Evolutionary conservation across 805 yeast genomes (phyloP).

Genomic region (Komagataella populi): DNA sequence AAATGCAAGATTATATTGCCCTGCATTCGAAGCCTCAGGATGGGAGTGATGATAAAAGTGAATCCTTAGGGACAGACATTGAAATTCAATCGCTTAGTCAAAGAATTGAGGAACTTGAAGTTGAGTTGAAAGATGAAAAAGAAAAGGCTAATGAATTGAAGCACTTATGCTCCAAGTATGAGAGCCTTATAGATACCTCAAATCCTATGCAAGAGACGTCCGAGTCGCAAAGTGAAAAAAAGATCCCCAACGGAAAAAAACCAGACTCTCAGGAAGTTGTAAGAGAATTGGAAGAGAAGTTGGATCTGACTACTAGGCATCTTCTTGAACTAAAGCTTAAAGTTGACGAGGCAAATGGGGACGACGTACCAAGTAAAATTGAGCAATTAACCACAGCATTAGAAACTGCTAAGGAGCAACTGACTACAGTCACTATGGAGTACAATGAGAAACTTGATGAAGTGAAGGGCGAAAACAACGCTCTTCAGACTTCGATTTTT

Average conservation of each 20-base stretch:
- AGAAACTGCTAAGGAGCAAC: constrained; percentile 8
- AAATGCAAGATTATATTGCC: not conserved
- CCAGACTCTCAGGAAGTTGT: not conserved
- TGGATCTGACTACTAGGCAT: not conserved
- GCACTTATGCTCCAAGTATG: too few species aligned
- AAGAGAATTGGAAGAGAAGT: not conserved
- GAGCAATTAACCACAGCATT: constrained; percentile 6
- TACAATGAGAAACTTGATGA: constrained; percentile 10
- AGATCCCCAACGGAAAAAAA: not conserved
- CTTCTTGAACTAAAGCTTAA: not conserved
- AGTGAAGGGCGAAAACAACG: not conserved
- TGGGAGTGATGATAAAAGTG: not conserved
- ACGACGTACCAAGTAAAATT: not conserved
- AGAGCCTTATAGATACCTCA: not conserved
- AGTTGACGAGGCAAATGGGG: not conserved
- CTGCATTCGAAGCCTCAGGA: not conserved
- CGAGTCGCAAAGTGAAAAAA: not conserved
- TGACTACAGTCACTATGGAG: constrained; percentile 11
- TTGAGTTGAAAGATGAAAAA: not conserved
- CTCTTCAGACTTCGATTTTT: not conserved
- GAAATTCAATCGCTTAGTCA: not conserved
- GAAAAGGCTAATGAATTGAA: not conserved
- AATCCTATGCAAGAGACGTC: not conserved
- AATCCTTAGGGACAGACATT: not conserved
- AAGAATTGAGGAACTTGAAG: not conserved